Conservation (phyloP, 805 yeast species). For the Clavispora santaluciae region DNA sequence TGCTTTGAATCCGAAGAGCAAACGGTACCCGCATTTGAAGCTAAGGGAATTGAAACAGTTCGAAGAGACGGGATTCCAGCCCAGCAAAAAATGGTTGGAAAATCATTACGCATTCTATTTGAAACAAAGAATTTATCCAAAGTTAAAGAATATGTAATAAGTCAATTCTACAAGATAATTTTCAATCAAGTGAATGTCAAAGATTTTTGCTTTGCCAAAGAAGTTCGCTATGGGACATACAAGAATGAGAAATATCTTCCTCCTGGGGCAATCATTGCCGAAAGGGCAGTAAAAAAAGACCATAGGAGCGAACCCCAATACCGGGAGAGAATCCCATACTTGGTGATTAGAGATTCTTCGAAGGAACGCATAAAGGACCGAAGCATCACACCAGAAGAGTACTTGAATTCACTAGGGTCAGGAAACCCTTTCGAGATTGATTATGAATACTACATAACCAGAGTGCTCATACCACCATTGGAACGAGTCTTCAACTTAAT, state of each 20-base stretch:
- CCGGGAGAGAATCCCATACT: slow-evolving; percentile 80
- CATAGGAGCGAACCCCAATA: slow-evolving; percentile 80
- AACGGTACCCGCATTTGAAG: slow-evolving; percentile 68
- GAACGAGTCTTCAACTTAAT: slow-evolving; percentile 76
- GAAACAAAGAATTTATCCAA: slow-evolving; percentile 64
- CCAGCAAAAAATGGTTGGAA: slow-evolving; percentile 76
- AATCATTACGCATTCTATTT: slow-evolving; percentile 62
- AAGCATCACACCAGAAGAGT: slow-evolving; percentile 73
- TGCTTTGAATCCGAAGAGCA: slow-evolving; percentile 61
- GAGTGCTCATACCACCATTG: slow-evolving; percentile 84
- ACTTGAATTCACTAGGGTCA: slow-evolving; percentile 37
- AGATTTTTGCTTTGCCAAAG: slow-evolving; percentile 90
- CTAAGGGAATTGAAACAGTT: slow-evolving; percentile 94
- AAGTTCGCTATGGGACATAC: slow-evolving; percentile 80
- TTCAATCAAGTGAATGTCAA: slow-evolving; percentile 60
- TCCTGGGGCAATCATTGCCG: slow-evolving; percentile 87
- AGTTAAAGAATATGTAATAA: slow-evolving; percentile 60
- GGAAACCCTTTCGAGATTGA: slow-evolving; percentile 51
- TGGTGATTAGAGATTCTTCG: slow-evolving; percentile 55
- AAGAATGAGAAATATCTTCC: slow-evolving; percentile 71
- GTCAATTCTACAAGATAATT: slow-evolving; percentile 64
- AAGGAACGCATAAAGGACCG: slow-evolving; percentile 69
- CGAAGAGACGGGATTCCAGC: slow-evolving; percentile 94
- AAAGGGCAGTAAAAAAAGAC: slow-evolving; percentile 57
- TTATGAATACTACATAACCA: slow-evolving; percentile 77